A percentile compares a stretch with the other conserved stretches of the same genome.
These are phyloP conservation scores for Penicillium sp. DNA, from an alignment of 2,329 filamentous ascomycete species.

Conservation along the genomic window DNA sequence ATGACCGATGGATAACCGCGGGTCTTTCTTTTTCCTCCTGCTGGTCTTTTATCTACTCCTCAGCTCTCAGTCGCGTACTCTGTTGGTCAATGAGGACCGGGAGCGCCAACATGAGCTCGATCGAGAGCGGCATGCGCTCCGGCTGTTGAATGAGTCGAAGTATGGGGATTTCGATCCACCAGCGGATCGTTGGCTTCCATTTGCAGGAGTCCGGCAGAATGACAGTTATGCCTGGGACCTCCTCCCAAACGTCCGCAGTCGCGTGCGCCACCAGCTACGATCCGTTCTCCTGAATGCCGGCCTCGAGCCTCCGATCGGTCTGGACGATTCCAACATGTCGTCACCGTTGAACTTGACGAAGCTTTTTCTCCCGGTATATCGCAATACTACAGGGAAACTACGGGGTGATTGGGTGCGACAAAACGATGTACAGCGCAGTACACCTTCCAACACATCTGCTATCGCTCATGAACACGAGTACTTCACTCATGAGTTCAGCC, in stretches of 20 bases:
- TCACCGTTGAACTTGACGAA: slow-evolving; percentile 35
- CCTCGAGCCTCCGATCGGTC: slow-evolving; percentile 26
- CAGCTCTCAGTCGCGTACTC: slow-evolving; percentile 45
- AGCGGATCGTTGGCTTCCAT: slow-evolving; percentile 55
- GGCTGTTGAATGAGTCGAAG: slow-evolving; percentile 47
- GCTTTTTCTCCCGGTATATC: slow-evolving; percentile 58
- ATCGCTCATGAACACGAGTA: slow-evolving; percentile 65
- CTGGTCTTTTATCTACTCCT: slow-evolving; percentile 53
- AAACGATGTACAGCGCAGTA: slow-evolving; percentile 44
- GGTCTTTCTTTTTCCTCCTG: slow-evolving; percentile 48
- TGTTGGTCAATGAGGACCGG: slow-evolving; percentile 39
- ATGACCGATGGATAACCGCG: slow-evolving; percentile 49
- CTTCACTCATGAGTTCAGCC: slow-evolving; percentile 61
- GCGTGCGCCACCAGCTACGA: slow-evolving; percentile 55
- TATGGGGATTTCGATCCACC: slow-evolving; percentile 51
- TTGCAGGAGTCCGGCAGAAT: slow-evolving; percentile 70
- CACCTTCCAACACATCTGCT: slow-evolving; percentile 60
- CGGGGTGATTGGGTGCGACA: slow-evolving; percentile 69
- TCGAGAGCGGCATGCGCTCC: slow-evolving; percentile 50
- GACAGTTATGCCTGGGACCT: slow-evolving; percentile 77
- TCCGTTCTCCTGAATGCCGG: slow-evolving; percentile 32
- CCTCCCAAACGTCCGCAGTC: slow-evolving; percentile 61
- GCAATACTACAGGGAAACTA: slow-evolving; percentile 71
- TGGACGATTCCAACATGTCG: slow-evolving; percentile 24
- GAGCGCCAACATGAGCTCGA: slow-evolving; percentile 48